These are phyloP conservation scores for Zoysia japonica DNA, from an alignment of 176 grass and related monocot species.

Conservation along the genomic window DNA sequence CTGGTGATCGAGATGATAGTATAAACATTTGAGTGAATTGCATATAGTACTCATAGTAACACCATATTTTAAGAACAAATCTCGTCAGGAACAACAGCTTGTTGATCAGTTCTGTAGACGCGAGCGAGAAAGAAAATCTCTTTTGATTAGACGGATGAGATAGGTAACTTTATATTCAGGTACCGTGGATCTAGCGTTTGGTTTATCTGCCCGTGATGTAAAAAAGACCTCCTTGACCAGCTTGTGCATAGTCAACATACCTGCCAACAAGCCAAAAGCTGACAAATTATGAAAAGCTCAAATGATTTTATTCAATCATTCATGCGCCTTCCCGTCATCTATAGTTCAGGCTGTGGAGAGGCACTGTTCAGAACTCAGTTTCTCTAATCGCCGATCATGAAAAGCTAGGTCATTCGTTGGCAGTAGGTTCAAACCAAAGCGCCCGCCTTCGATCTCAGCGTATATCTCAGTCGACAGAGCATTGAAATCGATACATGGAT, in stretches of 20 bases:
- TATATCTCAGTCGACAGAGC: constrained; percentile 38
- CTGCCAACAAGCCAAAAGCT: constrained; percentile 17
- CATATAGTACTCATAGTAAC: no score
- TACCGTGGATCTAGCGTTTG: constrained; percentile 58
- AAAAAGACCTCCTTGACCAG: constrained; percentile 45
- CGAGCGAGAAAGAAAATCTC: constrained; percentile 25
- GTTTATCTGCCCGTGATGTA: constrained; percentile 48
- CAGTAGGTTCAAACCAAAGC: background rate
- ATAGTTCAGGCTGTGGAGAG: background rate
- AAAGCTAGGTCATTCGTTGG: background rate
- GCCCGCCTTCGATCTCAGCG: no score
- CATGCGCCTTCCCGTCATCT: background rate
- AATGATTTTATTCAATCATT: constrained; percentile 31
- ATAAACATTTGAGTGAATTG: no score
- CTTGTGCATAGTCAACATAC: constrained; percentile 37
- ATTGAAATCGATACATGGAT: constrained; percentile 53
- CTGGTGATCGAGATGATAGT: background rate
- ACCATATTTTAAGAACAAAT: no score
- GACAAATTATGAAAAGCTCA: constrained; percentile 3
- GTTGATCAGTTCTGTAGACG: background rate
- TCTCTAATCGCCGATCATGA: background rate
- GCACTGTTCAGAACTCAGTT: background rate
- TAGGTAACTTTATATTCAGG: constrained; percentile 51
- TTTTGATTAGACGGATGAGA: constrained; percentile 43
- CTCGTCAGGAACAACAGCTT: background rate